These are phyloP conservation scores for Akanthomyces uredinophilus DNA, from an alignment of 2,329 filamentous ascomycete genomes.

Conservation along the genomic window DNA sequence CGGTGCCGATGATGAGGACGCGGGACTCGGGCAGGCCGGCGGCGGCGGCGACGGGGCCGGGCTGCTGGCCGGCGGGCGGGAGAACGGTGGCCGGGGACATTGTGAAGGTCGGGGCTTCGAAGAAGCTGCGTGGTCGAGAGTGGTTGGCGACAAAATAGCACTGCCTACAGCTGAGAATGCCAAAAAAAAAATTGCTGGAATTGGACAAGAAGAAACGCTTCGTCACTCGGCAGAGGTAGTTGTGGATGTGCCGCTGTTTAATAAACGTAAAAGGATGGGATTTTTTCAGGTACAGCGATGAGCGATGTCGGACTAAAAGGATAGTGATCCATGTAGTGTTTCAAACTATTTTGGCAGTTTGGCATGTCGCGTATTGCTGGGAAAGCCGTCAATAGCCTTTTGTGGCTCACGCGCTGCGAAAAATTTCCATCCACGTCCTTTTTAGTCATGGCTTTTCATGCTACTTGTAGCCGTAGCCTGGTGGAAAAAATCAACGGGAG, in stretches of 20 bases:
- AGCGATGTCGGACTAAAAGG: constrained; percentile 14
- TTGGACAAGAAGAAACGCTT: neutral
- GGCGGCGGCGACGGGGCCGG: constrained; percentile 20
- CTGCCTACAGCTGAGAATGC: too few relatives aligned
- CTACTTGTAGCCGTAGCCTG: neutral
- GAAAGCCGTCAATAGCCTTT: constrained; percentile 7
- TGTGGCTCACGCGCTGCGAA: constrained; percentile 6
- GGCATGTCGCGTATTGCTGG: neutral
- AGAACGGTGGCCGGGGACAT: constrained; percentile 19
- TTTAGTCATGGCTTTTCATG: constrained; percentile 10
- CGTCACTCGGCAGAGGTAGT: constrained; percentile 1
- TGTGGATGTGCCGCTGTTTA: constrained; percentile 1
- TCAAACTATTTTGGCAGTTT: neutral
- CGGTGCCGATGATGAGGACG: constrained; percentile 87
- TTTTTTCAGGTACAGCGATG: neutral
- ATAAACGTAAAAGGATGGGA: neutral
- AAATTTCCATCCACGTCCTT: neutral
- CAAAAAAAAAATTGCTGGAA: too few relatives aligned
- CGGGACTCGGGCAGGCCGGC: constrained; percentile 62
- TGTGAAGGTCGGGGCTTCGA: neutral
- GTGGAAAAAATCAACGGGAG: neutral
- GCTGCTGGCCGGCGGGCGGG: constrained; percentile 9
- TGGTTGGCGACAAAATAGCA: neutral
- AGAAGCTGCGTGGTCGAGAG: neutral
- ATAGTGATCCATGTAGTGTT: constrained; percentile 5